Conservation (phyloP, 208 protist species). For the Trypanosoma grayi region DNA sequence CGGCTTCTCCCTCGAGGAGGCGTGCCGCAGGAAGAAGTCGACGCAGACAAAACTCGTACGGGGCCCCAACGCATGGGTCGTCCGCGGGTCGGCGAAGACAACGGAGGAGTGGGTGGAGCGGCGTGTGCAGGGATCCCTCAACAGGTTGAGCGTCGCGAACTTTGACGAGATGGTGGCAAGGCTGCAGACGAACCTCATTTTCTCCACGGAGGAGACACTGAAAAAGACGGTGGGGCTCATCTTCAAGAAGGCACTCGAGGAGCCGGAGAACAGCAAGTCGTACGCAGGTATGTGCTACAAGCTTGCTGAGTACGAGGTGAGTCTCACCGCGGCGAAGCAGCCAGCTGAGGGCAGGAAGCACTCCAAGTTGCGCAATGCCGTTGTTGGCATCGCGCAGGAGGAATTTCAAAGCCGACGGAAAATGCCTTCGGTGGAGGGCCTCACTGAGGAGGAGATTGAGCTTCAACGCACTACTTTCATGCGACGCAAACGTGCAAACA, state of each 20-base stretch:
- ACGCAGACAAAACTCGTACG: slow-evolving; percentile 74
- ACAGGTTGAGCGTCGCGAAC: slow-evolving; percentile 80
- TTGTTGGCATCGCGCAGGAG: slow-evolving; percentile 52
- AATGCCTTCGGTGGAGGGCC: slow-evolving; percentile 25
- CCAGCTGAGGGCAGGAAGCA: slow-evolving; percentile 26
- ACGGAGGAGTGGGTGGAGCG: slow-evolving; percentile 81
- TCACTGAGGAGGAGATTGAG: slow-evolving; percentile 68
- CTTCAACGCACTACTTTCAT: slow-evolving; percentile 54
- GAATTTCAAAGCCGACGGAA: slow-evolving; percentile 56
- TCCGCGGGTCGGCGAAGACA: slow-evolving; percentile 61
- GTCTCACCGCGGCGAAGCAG: slow-evolving; percentile 15
- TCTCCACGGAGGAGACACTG: slow-evolving; percentile 54
- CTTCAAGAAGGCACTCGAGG: slow-evolving; percentile 82
- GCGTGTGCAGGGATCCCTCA: slow-evolving; percentile 76
- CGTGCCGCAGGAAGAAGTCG: slow-evolving; percentile 50
- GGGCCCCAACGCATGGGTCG: slow-evolving; percentile 78
- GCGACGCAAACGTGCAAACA: slow-evolving; percentile 84
- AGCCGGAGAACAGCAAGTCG: slow-evolving; percentile 80
- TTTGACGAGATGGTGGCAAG: slow-evolving; percentile 60
- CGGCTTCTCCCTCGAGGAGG: slow-evolving; percentile 85
- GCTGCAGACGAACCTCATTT: slow-evolving; percentile 62
- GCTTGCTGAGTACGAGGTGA: slow-evolving; percentile 75
- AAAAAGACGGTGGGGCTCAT: slow-evolving; percentile 68
- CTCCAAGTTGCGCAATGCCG: slow-evolving; percentile 73
- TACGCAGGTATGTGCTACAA: slow-evolving; percentile 81